Conservation (phyloP, 2,329 filamentous ascomycete species). For the Fusarium hainanense region DNA sequence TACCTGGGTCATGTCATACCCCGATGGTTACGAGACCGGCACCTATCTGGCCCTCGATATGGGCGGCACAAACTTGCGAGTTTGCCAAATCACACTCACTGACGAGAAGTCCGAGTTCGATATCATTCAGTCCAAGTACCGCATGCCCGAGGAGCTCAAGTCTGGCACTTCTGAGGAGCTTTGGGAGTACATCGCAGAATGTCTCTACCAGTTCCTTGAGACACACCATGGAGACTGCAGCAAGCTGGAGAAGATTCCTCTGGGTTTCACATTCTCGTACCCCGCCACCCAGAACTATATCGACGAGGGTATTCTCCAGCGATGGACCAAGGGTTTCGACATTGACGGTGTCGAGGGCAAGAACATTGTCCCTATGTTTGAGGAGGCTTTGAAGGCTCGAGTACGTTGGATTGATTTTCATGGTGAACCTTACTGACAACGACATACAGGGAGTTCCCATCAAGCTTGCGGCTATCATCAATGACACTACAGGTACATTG, state of each 20-base stretch:
- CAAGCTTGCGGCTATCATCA: constrained; percentile 92
- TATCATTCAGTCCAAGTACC: constrained; percentile 96
- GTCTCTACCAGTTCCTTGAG: constrained; percentile 89
- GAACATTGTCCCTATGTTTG: constrained; percentile 90
- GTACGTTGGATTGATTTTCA: constrained; percentile 42
- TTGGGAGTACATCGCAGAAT: constrained; percentile 96
- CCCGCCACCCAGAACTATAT: constrained; percentile 94
- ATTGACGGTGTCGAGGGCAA: constrained; percentile 91
- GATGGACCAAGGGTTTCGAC: constrained; percentile 98
- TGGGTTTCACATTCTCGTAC: constrained; percentile 97
- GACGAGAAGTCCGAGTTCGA: constrained; percentile 91
- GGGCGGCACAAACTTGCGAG: constrained; percentile 94
- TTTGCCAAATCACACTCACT: constrained; percentile 91
- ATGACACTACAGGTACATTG: constrained; percentile 96
- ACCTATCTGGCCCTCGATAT: constrained; percentile 92
- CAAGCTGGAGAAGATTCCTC: constrained; percentile 73
- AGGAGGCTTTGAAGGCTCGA: constrained; percentile 75
- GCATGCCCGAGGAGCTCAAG: constrained; percentile 93
- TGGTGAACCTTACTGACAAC: constrained; percentile 16
- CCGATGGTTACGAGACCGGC: constrained; percentile 86
- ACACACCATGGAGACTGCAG: constrained; percentile 78
- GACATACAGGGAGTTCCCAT: constrained; percentile 81
- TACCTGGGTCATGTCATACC: constrained; percentile 93
- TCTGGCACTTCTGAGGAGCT: constrained; percentile 85
- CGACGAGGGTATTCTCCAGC: constrained; percentile 89